These are phyloP conservation scores for Mycena sp. DNA, from an alignment of 1,284 basidiomycete species.

Conservation along the genomic window DNA sequence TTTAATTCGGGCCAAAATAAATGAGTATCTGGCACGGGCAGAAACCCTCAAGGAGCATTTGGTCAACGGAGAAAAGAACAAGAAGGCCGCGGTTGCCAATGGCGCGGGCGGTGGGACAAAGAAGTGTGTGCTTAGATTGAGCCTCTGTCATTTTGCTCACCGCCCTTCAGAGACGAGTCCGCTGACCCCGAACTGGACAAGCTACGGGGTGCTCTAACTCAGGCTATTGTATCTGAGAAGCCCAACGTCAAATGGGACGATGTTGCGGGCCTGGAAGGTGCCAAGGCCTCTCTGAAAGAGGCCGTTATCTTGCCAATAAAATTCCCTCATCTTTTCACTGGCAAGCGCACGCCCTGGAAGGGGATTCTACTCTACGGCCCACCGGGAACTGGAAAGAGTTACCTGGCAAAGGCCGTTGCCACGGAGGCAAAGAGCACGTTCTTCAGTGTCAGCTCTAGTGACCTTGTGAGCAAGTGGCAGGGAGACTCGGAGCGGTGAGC, in stretches of 20 bases:
- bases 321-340: constrained; percentile 98
- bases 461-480: constrained; percentile 91
- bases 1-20: constrained; percentile 90
- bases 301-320: constrained; percentile 99
- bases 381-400: constrained; percentile 95
- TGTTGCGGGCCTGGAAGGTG: constrained; percentile 93
- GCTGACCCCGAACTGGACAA: constrained; percentile 94
- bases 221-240: constrained; percentile 92
- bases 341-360: constrained; percentile 96
- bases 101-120: constrained; percentile 77
- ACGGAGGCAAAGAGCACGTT: constrained; percentile 99
- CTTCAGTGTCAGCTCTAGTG: constrained; percentile 95
- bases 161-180: constrained; percentile 25
- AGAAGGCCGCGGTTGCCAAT: constrained; percentile 81
- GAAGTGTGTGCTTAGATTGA: constrained; percentile 52
- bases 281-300: constrained; percentile 97
- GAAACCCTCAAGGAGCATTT: constrained; percentile 93
- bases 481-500: constrained; percentile 31
- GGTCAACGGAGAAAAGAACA: constrained; percentile 73
- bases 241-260: constrained; percentile 99
- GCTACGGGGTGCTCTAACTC: constrained; percentile 87
- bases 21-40: constrained; percentile 92
- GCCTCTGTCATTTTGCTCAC: background rate
- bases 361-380: constrained; percentile 97
- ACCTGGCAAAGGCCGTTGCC: constrained; percentile 96